Base-by-base conservation (phyloP, 1,284 basidiomycete genomes). In the Mrakiaceae sp. region DNA sequence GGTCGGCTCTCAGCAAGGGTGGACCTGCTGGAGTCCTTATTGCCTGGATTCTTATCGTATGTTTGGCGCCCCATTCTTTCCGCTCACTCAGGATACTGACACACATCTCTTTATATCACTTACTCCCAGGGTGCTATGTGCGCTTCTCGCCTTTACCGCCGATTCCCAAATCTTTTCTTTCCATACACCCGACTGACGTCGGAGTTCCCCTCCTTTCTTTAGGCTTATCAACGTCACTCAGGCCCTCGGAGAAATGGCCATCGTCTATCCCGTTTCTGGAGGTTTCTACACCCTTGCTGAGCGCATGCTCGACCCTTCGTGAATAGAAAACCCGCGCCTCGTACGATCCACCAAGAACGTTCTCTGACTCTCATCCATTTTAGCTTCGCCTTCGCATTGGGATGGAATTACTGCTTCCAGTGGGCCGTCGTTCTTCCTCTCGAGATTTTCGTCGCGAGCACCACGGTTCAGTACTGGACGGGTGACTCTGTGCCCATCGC, bases 381-480 rank as follows among this genome's bases (percentile, higher is more conserved):
- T 55, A 12, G 6, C 16, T 9, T 11, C 62, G 71, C 71, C 27
- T 73, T 74, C 61, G 74, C 76, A 43, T 70, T 77, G 70, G 76
- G 77, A 56, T 77, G 74, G 73, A 76, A 76, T 70, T 77, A 63
- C 56, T 69, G 72, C 43, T 64, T 75, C 5, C 76, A 77, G 67
- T 78, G 76, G 76, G 74, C 74, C 48, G 72, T 74, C 60, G 77
- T 79, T 70, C 74, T 81, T 1, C 79, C 79, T 11, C 80, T 74
- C 74, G 67, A 70, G 52, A 78, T 78, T 50, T 62, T 79, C n/a
- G 76, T 74, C n/a, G 74, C 75, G 1, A 69, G 68, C 7, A 71
- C 71, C 42, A 75, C 73, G 10, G 71, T 76, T 8, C 68, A 72
- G 51, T 76, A 75, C 67, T 77, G 75, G 75, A 67, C 69, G 4